Evolutionary conservation across 2,329 filamentous ascomycete species (phyloP).

Genomic region (Penicillium sp.): DNA sequence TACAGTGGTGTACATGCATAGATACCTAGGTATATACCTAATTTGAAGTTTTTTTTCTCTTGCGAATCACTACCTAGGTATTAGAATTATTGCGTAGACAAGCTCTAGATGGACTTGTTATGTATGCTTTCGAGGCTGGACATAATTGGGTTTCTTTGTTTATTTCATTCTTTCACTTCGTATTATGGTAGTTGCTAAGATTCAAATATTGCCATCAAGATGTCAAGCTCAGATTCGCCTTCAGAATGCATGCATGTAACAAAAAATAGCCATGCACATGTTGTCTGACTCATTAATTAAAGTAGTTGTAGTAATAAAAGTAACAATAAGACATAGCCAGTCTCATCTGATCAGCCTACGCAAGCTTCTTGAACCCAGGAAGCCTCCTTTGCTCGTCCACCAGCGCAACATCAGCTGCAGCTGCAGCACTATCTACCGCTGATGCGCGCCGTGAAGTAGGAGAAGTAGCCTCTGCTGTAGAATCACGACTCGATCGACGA

Average conservation of each 20-base stretch:
- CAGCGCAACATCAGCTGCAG: not conserved
- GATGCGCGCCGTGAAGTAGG: not conserved
- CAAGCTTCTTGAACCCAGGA: not conserved
- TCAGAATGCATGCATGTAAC: not conserved
- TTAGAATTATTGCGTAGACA: too few species aligned
- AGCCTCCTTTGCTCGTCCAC: not conserved
- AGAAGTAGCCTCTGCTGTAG: not conserved
- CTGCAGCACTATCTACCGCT: not conserved
- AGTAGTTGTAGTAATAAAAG: not conserved
- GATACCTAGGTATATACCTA: too few species aligned
- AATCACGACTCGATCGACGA: conserved; percentile 27
- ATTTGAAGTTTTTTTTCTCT: too few species aligned
- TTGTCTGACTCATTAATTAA: not conserved
- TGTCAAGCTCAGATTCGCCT: too few species aligned
- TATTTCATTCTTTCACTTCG: too few species aligned
- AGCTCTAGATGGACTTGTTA: too few species aligned
- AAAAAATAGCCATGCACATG: not conserved
- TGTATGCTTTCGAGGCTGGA: too few species aligned
- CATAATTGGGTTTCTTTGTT: too few species aligned
- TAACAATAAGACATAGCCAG: not conserved
- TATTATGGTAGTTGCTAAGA: not conserved
- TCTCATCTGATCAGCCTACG: not conserved
- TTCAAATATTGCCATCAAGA: not conserved
- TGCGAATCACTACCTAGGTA: too few species aligned
- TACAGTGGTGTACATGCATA: too few species aligned